These are phyloP conservation scores for Pseudonitzschia multistriata DNA, from an alignment of 108 stramenopile genomes.

Conservation along the genomic window DNA sequence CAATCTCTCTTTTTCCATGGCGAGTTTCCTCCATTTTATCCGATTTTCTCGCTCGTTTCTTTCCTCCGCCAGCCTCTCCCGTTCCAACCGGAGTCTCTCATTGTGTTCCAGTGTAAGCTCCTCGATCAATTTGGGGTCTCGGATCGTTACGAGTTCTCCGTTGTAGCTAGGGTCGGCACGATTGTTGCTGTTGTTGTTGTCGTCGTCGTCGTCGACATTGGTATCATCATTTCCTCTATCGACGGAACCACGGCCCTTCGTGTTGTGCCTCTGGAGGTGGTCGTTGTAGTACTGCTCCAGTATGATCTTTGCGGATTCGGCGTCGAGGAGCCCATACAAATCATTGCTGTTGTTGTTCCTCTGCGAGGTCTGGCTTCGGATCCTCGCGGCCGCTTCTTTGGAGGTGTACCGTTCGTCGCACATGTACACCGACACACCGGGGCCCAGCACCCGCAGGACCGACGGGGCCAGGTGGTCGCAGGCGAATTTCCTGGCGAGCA, in stretches of 20 bases:
- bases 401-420: slow-evolving; percentile 86
- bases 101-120: slow-evolving; percentile 15
- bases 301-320: slow-evolving; percentile 81
- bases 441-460: slow-evolving; percentile 38
- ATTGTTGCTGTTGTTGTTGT: not conserved
- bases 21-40: slow-evolving; percentile 32
- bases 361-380: slow-evolving; percentile 12
- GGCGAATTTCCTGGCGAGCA: slow-evolving; percentile 58
- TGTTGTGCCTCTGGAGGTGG: slow-evolving; percentile 37
- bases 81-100: slow-evolving; percentile 4
- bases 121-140: slow-evolving; percentile 17
- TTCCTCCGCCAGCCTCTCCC: slow-evolving; percentile 14
- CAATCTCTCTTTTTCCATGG: slow-evolving; percentile 30
- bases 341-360: slow-evolving; percentile 22
- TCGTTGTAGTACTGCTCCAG: slow-evolving; percentile 77
- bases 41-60: slow-evolving; percentile 32
- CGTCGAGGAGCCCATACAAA: slow-evolving; percentile 62
- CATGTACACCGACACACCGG: slow-evolving; percentile 48
- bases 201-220: not conserved
- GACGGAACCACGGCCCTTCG: no score
- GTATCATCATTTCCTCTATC: not conserved
- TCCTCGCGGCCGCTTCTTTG: slow-evolving; percentile 71
- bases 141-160: slow-evolving; percentile 34
- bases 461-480: slow-evolving; percentile 32
- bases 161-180: not conserved